A percentile compares a stretch with the other conserved stretches of the same genome.
These are phyloP conservation scores for Teratosphaeria epicoccoides DNA, from an alignment of 2,329 filamentous ascomycete species.

Conservation along the genomic window DNA sequence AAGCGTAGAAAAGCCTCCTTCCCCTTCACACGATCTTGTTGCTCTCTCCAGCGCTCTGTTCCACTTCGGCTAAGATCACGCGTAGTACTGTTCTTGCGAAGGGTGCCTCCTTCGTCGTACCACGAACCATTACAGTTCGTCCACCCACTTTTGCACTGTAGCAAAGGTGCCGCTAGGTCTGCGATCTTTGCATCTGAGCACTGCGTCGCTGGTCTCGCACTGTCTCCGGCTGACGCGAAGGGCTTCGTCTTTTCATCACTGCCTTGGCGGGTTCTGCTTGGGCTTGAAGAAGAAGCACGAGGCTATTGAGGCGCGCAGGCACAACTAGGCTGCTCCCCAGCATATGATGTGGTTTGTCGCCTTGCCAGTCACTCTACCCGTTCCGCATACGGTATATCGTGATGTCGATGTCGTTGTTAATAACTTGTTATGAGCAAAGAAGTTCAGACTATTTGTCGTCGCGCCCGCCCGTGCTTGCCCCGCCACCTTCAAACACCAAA, in stretches of 20 bases:
- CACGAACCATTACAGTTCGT: slow-evolving; percentile 1
- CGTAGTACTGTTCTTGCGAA: slow-evolving; percentile 13
- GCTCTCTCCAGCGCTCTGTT: slow-evolving; percentile 5
- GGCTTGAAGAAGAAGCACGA: neutral
- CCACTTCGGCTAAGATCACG: slow-evolving; percentile 8
- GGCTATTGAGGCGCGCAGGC: neutral
- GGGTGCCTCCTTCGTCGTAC: slow-evolving; percentile 7
- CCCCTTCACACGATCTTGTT: no score
- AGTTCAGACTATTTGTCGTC: neutral
- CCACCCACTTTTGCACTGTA: slow-evolving; percentile 5
- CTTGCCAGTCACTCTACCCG: no score
- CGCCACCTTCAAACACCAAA: neutral
- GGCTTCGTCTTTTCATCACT: slow-evolving; percentile 6
- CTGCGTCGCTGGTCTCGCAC: slow-evolving; percentile 11
- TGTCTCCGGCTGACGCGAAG: slow-evolving; percentile 9
- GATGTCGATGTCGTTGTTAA: neutral
- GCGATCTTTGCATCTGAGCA: slow-evolving; percentile 3
- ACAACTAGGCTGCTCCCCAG: no score
- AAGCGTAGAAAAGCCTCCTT: no score
- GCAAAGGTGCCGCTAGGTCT: slow-evolving; percentile 4
- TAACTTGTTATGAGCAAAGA: neutral
- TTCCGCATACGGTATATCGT: no score
- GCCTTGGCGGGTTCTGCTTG: neutral
- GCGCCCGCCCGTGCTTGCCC: neutral
- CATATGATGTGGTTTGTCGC: no score